These are phyloP conservation scores for Cercospora zeina DNA, from an alignment of 2,329 filamentous ascomycete genomes.

Conservation along the genomic window DNA sequence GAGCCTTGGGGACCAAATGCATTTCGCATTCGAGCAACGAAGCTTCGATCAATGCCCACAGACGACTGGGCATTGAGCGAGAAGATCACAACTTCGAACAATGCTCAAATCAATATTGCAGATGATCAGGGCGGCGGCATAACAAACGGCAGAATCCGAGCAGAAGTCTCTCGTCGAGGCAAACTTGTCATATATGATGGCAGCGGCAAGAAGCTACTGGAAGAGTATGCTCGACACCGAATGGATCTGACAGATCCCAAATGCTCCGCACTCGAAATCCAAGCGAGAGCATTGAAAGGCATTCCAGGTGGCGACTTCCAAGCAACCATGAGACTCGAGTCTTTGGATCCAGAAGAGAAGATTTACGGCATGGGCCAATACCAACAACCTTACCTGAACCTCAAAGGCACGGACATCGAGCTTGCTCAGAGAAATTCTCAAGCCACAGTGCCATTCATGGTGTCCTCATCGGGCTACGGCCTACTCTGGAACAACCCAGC, in stretches of 20 bases:
- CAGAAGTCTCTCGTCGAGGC: slow-evolving; percentile 50
- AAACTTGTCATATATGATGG: slow-evolving; percentile 54
- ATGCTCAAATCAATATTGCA: slow-evolving; percentile 24
- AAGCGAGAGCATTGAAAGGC: slow-evolving; percentile 60
- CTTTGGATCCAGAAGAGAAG: slow-evolving; percentile 54
- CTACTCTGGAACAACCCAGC: slow-evolving; percentile 67
- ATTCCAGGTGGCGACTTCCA: slow-evolving; percentile 57
- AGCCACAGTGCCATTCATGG: slow-evolving; percentile 62
- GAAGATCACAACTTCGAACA: slow-evolving; percentile 10
- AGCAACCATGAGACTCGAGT: slow-evolving; percentile 61
- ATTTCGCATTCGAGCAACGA: slow-evolving; percentile 52
- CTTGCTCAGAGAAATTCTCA: slow-evolving; percentile 68
- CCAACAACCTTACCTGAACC: slow-evolving; percentile 62
- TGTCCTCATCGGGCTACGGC: slow-evolving; percentile 63
- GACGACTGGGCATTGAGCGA: slow-evolving; percentile 47
- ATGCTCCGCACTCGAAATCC: slow-evolving; percentile 58
- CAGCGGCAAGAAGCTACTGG: slow-evolving; percentile 46
- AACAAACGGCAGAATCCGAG: slow-evolving; percentile 53
- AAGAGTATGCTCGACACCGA: slow-evolving; percentile 57
- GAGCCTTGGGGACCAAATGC: slow-evolving; percentile 54
- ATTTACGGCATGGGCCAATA: slow-evolving; percentile 72
- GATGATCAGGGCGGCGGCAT: slow-evolving; percentile 43
- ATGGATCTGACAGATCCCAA: slow-evolving; percentile 58
- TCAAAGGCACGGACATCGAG: slow-evolving; percentile 64
- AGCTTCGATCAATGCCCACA: slow-evolving; percentile 41